Evolutionary conservation across 352 stramenopile species (phyloP).

Genomic region (Pseudoperonospora humuli): DNA sequence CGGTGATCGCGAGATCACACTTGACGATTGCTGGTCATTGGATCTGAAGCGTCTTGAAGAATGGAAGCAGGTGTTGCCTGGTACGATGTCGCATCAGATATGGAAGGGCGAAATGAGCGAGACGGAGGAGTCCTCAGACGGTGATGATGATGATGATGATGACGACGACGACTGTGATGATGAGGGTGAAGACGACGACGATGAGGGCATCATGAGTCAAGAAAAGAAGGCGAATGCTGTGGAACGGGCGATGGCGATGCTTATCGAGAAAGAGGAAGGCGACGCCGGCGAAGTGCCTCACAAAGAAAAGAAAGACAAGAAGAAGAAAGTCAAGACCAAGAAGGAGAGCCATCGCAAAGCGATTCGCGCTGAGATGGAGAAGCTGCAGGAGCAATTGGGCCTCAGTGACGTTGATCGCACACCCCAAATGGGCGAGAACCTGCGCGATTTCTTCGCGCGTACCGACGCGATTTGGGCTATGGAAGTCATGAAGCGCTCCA

Average conservation of each 20-base stretch:
- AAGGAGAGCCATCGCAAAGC: conserved; percentile 57
- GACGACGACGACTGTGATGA: conserved; percentile 50
- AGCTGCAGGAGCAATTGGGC: conserved; percentile 69
- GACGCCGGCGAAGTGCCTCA: conserved; percentile 18
- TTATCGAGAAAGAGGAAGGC: conserved; percentile 37
- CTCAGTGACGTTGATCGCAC: conserved; percentile 64
- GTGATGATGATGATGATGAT: conserved; percentile 68
- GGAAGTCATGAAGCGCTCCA: conserved; percentile 48
- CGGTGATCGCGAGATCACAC: conserved; percentile 91
- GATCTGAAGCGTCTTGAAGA: conserved; percentile 91
- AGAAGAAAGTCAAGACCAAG: conserved; percentile 53
- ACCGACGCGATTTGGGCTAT: conserved; percentile 64
- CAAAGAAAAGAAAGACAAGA: conserved; percentile 48
- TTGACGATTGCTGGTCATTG: conserved; percentile 93
- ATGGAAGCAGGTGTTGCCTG: conserved; percentile 88
- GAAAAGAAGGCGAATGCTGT: conserved; percentile 35
- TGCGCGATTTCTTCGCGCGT: conserved; percentile 84
- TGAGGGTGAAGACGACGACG: conserved; percentile 21
- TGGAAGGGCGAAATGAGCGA: conserved; percentile 85
- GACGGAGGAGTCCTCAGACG: conserved; percentile 80
- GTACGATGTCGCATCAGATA: conserved; percentile 90
- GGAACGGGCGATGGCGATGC: conserved; percentile 52
- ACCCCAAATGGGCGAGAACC: conserved; percentile 73
- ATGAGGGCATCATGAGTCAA: conserved; percentile 9
- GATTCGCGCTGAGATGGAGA: conserved; percentile 76